These are phyloP conservation scores for Chalciporus sp. DNA, from an alignment of 1,284 basidiomycete genomes.

Conservation along the genomic window DNA sequence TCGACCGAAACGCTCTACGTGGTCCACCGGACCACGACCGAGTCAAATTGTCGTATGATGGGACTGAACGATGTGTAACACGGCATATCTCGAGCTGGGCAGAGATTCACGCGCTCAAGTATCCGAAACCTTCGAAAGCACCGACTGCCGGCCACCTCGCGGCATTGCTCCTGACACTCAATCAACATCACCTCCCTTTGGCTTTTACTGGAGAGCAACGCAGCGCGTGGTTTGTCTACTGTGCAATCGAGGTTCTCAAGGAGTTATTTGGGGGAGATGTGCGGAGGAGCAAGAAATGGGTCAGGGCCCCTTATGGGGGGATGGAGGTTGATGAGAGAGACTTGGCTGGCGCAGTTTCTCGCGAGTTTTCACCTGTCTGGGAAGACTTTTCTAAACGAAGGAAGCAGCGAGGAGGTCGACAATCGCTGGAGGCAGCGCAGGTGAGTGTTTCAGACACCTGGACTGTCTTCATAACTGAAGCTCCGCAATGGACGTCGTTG, in stretches of 20 bases:
- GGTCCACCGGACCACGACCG: conserved; percentile 1
- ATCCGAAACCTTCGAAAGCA: conserved; percentile 8
- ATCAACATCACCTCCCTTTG: conserved; percentile 4
- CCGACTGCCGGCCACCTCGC: conserved; percentile 18
- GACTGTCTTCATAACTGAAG: background rate
- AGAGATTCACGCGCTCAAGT: conserved; percentile 11
- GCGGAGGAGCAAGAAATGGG: conserved; percentile 13
- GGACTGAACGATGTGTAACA: conserved; percentile 4
- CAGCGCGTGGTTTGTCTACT: conserved; percentile 18
- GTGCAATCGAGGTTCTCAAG: conserved; percentile 10
- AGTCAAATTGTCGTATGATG: conserved; percentile 8
- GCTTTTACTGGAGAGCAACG: background rate
- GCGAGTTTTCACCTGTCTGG: conserved; percentile 13
- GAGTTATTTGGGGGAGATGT: conserved; percentile 11
- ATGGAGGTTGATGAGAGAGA: conserved; percentile 8
- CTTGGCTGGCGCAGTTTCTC: conserved; percentile 5
- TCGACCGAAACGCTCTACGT: background rate
- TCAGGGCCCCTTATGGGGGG: conserved; percentile 13
- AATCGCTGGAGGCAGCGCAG: background rate
- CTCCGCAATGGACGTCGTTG: background rate
- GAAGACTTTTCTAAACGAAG: conserved; percentile 12
- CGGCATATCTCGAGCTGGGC: conserved; percentile 4
- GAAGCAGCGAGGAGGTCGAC: background rate
- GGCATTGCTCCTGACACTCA: conserved; percentile 9
- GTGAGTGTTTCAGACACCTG: background rate